Evolutionary conservation across 768 basidiomycete species (phyloP).

Genomic region (Pleurotus tuber-regium): DNA sequence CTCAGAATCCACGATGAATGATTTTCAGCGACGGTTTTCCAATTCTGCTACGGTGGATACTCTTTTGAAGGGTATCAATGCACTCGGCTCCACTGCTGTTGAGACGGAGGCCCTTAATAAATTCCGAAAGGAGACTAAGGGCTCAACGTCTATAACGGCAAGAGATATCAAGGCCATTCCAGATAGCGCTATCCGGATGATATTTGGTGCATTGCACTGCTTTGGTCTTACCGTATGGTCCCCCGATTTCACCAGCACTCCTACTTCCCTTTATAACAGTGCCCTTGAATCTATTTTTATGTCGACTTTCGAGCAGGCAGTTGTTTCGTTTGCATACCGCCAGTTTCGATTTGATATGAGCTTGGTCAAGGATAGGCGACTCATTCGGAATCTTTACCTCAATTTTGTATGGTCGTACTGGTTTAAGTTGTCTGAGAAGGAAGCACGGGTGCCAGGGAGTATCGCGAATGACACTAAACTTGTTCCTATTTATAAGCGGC

Average conservation of each 20-base stretch:
- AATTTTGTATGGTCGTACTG: conserved; percentile 1
- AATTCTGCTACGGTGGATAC: neutral
- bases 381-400: neutral
- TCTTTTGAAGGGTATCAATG: neutral
- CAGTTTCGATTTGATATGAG: neutral
- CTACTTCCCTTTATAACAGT: neutral
- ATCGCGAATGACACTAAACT: neutral
- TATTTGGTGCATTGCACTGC: neutral
- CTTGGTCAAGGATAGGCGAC: neutral
- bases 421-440: neutral
- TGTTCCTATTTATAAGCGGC: neutral
- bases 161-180: neutral
- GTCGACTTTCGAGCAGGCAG: neutral
- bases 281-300: neutral
- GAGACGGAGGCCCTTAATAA: neutral
- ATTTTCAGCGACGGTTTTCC: neutral
- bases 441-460: neutral
- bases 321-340: neutral
- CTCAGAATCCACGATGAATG: neutral
- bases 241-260: neutral
- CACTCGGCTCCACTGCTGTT: neutral
- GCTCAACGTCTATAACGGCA: neutral
- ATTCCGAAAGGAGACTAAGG: neutral
- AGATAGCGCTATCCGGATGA: neutral
- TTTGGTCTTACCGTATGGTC: neutral